Percentiles rank a stretch among this genome's conserved stretches.
Conservation (phyloP, 2,329 filamentous ascomycete genomes). For the Fonsecaea erecta region DNA sequence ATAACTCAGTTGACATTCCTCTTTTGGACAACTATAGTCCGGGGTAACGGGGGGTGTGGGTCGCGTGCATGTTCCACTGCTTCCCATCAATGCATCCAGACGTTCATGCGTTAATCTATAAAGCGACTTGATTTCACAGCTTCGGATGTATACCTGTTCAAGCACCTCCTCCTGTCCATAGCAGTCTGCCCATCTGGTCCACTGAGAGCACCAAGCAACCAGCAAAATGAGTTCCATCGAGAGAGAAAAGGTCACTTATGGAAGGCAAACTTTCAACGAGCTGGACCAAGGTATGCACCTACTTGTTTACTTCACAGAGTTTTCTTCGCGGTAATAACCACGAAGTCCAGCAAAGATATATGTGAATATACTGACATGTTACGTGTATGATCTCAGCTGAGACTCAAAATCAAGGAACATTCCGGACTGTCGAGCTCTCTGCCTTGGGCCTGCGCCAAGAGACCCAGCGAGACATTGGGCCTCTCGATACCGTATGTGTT, state of each 20-base stretch:
- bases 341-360: background rate
- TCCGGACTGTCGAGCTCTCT: constrained; percentile 20
- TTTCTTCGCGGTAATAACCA: background rate
- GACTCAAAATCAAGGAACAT: constrained; percentile 12
- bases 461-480: constrained; percentile 24
- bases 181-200: background rate
- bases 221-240: background rate
- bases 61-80: background rate
- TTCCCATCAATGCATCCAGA: background rate
- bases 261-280: background rate
- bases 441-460: constrained; percentile 22
- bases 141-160: background rate
- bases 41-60: background rate
- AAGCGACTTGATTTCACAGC: background rate
- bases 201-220: background rate
- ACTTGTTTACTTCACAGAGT: background rate
- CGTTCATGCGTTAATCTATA: background rate
- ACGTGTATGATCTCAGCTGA: background rate
- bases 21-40: constrained; percentile 1
- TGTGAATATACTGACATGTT: background rate
- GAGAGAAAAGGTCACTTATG: background rate
- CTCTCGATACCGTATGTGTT: constrained; percentile 35
- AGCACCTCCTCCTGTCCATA: background rate
- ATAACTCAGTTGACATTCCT: constrained; percentile 10
- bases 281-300: background rate